Evolutionary conservation across 768 basidiomycete species (phyloP).

Genomic region (Mycena rebaudengoi): DNA sequence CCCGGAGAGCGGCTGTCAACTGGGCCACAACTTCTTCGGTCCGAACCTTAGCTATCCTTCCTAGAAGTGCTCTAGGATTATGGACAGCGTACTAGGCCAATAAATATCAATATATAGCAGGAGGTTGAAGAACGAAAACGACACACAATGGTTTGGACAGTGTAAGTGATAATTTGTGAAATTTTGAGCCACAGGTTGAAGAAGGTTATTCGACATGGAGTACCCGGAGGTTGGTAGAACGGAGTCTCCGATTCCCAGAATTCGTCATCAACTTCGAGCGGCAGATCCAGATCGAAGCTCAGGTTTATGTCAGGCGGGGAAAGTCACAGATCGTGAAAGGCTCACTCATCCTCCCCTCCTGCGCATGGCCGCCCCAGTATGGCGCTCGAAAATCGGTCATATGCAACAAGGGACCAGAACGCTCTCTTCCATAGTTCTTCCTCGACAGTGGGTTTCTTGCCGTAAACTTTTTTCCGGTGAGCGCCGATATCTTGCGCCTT

Average conservation of each 20-base stretch:
- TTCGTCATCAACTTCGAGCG: conserved; percentile 83
- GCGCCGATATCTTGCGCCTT: conserved; percentile 82
- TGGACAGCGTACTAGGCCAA: conserved; percentile 74
- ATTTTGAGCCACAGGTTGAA: conserved; percentile 75
- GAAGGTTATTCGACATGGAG: conserved; percentile 63
- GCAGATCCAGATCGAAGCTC: conserved; percentile 86
- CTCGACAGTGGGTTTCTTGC: conserved; percentile 54
- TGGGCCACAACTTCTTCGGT: conserved; percentile 69
- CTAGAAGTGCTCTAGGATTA: conserved; percentile 63
- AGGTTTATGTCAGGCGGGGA: background rate
- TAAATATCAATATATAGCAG: background rate
- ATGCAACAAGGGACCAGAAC: conserved; percentile 69
- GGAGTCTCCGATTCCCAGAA: conserved; percentile 72
- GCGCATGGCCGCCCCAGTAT: conserved; percentile 64
- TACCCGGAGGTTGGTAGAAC: conserved; percentile 73
- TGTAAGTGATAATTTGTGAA: conserved; percentile 74
- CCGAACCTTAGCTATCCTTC: conserved; percentile 61
- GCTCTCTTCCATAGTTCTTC: conserved; percentile 83
- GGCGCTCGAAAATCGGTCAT: conserved; percentile 65
- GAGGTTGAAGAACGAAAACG: conserved; percentile 4
- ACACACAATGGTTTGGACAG: conserved; percentile 72
- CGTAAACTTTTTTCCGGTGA: conserved; percentile 71
- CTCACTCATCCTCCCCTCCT: conserved; percentile 74
- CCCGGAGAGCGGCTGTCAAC: conserved; percentile 72
- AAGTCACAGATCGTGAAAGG: background rate